phyloP scores from a whole-genome alignment of 345 rosid genomes.

The Passiflora organensis region DNA sequence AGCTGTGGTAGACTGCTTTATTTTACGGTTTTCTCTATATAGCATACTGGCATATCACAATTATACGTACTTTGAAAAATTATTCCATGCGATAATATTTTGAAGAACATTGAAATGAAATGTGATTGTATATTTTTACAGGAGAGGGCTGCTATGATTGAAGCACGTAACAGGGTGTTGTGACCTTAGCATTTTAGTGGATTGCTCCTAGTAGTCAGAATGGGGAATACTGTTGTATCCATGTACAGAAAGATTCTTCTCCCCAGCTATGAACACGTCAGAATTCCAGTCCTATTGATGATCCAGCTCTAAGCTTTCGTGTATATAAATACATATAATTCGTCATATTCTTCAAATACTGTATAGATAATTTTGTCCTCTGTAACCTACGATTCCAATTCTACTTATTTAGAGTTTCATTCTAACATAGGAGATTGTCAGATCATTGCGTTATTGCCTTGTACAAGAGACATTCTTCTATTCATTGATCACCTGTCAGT shows the following conservation, averaged over 20 bases:
- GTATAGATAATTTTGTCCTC: conserved; percentile 19
- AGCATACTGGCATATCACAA: too few relatives aligned
- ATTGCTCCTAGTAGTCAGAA: too few relatives aligned
- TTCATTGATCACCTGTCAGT: too few relatives aligned
- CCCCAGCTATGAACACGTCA: neutral
- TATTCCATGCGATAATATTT: neutral
- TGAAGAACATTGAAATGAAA: neutral
- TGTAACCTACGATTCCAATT: neutral
- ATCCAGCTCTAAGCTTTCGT: neutral
- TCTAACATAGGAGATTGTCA: neutral
- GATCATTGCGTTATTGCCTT: neutral
- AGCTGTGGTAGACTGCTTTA: too few relatives aligned
- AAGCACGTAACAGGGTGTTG: conserved; percentile 54
- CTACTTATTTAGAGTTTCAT: neutral
- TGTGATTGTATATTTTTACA: conserved; percentile 18
- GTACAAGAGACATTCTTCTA: neutral
- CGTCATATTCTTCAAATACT: conserved; percentile 10
- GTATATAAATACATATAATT: conserved; percentile 9
- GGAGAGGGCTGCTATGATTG: conserved; percentile 51
- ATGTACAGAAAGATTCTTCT: conserved; percentile 9
- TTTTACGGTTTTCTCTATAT: too few relatives aligned
- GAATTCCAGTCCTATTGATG: neutral
- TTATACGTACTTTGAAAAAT: neutral
- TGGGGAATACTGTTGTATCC: conserved; percentile 5
- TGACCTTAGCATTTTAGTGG: conserved; percentile 5